Base-by-base conservation (phyloP, 805 yeast species). In the Starmerella potacharoeniae region DNA sequence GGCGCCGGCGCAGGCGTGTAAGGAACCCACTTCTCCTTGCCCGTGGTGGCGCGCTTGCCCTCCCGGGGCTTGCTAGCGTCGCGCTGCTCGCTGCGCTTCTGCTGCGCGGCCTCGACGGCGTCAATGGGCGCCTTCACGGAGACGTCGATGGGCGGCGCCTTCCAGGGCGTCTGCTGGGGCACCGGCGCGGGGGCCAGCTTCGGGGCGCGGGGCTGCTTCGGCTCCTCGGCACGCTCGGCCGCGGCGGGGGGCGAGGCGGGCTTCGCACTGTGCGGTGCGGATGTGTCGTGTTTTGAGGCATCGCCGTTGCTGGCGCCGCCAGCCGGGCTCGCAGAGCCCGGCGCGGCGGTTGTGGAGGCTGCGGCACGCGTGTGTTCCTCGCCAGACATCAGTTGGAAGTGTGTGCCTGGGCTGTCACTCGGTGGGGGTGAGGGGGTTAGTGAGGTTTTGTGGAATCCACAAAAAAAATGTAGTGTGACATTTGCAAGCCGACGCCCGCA, bases 81-180 rank as follows among this genome's bases (percentile, higher is more conserved):
- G 28, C 49, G 41, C 42, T 51, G 54, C 53, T 41, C 50, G 50
- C 50, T 46, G 50, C 50, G 53, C 51, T 51, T 35, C 54, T 48
- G 52, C 41, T 53, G 54, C 35, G 46, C 54, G 13, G 52, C 56
- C 31, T 56, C 64, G 28, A 43, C 55, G 28, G 55, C 52, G 54
- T 61, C 60, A 8, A 60, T 49, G 13, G 34, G 43, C 35, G 53
- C 43, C 39, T 55, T 43, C 5, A 53, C 46, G 11, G 55, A 40
- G 22, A 55, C 56, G 47, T 56, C 60, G 28, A 58, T 39, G 30
- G 53, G 55, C 10, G 60, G 53, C 34, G 68, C 60, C 57, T 77
- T 78, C 87, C 87, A 82, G n/a, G 82, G 82, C 61, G 75, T 79
- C 42, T 75, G 77, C 51, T 73, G 69, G 36, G 86, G 86, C 33